phyloP scores from a whole-genome alignment of 2,329 filamentous ascomycete genomes.

The Penicillium sp. region DNA sequence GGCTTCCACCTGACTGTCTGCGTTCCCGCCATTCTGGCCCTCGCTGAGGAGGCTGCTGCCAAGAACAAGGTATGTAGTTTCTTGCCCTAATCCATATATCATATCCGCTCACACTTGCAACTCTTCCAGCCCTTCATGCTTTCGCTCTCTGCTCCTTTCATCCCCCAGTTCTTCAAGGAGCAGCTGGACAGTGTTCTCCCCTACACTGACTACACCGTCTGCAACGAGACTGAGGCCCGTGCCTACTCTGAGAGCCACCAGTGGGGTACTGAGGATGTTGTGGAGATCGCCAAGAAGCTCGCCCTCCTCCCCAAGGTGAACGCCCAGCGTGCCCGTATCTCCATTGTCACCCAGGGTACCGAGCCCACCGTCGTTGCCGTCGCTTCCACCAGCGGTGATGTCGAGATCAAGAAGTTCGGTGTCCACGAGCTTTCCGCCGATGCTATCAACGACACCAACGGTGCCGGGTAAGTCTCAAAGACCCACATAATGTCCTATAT shows the following conservation, averaged over 20 bases:
- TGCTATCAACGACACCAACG: constrained; percentile 93
- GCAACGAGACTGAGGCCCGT: constrained; percentile 93
- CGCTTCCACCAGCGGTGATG: constrained; percentile 64
- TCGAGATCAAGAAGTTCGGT: constrained; percentile 71
- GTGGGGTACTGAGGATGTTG: constrained; percentile 72
- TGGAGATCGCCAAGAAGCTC: constrained; percentile 80
- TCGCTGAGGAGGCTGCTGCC: constrained; percentile 83
- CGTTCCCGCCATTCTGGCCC: constrained; percentile 82
- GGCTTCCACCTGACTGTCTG: constrained; percentile 98
- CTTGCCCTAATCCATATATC: neutral
- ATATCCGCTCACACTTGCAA: neutral
- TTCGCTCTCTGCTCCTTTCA: constrained; percentile 93
- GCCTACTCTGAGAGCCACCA: constrained; percentile 82
- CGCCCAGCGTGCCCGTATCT: constrained; percentile 75
- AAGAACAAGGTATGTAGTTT: constrained; percentile 70
- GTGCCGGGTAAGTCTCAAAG: constrained; percentile 63
- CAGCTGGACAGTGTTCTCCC: constrained; percentile 79
- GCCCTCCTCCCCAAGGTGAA: constrained; percentile 93
- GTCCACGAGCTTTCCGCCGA: constrained; percentile 76
- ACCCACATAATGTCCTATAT: neutral
- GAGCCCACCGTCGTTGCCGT: constrained; percentile 81
- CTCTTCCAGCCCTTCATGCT: constrained; percentile 68
- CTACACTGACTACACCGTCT: constrained; percentile 95
- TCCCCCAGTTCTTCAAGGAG: constrained; percentile 97
- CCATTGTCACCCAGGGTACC: constrained; percentile 93